Conservation (phyloP, 495 filamentous ascomycete species). For the Aspergillus sparsus region DNA sequence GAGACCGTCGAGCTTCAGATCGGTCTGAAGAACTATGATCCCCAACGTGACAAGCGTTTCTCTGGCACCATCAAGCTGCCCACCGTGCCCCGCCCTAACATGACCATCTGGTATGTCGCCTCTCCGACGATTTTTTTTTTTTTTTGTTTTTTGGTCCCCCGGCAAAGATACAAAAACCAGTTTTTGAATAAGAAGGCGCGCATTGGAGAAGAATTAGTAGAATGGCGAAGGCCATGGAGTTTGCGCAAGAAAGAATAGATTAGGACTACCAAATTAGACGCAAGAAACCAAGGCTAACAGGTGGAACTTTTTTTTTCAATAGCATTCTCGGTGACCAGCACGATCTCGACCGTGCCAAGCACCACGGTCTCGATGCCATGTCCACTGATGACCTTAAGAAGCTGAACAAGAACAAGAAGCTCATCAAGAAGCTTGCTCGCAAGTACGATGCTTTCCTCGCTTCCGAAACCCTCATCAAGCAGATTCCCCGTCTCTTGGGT, state of each 20-base stretch:
- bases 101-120: slow-evolving; percentile 79
- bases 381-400: slow-evolving; percentile 98
- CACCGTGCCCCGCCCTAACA: slow-evolving; percentile 84
- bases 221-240: too few relatives aligned
- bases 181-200: too few relatives aligned
- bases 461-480: slow-evolving; percentile 95
- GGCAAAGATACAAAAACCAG: not conserved
- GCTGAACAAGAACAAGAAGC: slow-evolving; percentile 99
- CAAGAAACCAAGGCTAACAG: slow-evolving; percentile 10
- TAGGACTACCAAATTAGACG: not conserved
- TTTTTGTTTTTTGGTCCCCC: too few relatives aligned
- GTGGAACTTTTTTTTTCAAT: slow-evolving; percentile 18
- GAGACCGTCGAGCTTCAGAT: slow-evolving; percentile 92
- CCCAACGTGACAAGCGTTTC: slow-evolving; percentile 99
- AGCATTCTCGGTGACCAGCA: slow-evolving; percentile 99
- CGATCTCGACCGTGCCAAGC: slow-evolving; percentile 99
- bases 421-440: slow-evolving; percentile 99
- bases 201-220: too few relatives aligned
- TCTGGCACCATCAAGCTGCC: slow-evolving; percentile 96
- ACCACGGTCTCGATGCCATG: slow-evolving; percentile 96
- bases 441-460: slow-evolving; percentile 99
- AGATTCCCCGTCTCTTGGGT: slow-evolving; percentile 98
- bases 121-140: too few relatives aligned
- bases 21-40: slow-evolving; percentile 99
- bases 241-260: too few relatives aligned